Conservation (phyloP, 768 basidiomycete genomes). For the Mycena leptocephala region DNA sequence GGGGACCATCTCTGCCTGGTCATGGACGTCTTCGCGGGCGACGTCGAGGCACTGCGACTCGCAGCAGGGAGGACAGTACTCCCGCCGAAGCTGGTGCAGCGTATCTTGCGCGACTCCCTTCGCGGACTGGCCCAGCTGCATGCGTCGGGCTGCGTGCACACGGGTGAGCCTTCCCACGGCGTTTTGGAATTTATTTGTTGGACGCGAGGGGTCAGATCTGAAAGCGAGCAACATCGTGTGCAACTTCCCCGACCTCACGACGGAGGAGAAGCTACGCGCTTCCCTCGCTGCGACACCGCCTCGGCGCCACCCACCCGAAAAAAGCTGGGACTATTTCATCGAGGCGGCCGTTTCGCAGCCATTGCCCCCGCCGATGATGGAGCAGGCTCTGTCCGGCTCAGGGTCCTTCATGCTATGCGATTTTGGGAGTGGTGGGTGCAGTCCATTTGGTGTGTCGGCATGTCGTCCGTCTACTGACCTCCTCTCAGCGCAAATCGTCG, state of each 20-base stretch:
- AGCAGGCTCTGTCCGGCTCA: slow-evolving; percentile 12
- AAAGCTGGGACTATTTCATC: slow-evolving; percentile 14
- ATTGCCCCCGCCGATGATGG: slow-evolving; percentile 20
- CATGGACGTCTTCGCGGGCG: slow-evolving; percentile 24
- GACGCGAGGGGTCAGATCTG: slow-evolving; percentile 14
- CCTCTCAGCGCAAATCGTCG: slow-evolving; percentile 16
- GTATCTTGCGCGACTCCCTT: slow-evolving; percentile 30
- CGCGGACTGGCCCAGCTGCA: slow-evolving; percentile 32
- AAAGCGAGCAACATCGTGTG: slow-evolving; percentile 34
- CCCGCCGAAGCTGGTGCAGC: slow-evolving; percentile 24
- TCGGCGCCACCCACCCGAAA: slow-evolving; percentile 21
- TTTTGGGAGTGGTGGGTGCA: slow-evolving; percentile 36
- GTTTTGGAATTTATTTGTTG: not conserved
- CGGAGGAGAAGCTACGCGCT: not conserved
- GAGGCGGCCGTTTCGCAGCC: slow-evolving; percentile 29
- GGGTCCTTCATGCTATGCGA: slow-evolving; percentile 21
- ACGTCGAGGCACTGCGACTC: slow-evolving; percentile 21
- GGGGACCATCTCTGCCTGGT: slow-evolving; percentile 33
- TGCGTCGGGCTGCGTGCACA: slow-evolving; percentile 21
- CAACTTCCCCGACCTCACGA: not conserved
- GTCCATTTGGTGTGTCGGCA: not conserved
- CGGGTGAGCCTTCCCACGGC: slow-evolving; percentile 3
- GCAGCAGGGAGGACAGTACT: not conserved
- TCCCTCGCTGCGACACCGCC: slow-evolving; percentile 11
- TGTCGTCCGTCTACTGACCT: not conserved